Evolutionary conservation across 331 rosid species (phyloP).

Genomic region (Quercus lobata): DNA sequence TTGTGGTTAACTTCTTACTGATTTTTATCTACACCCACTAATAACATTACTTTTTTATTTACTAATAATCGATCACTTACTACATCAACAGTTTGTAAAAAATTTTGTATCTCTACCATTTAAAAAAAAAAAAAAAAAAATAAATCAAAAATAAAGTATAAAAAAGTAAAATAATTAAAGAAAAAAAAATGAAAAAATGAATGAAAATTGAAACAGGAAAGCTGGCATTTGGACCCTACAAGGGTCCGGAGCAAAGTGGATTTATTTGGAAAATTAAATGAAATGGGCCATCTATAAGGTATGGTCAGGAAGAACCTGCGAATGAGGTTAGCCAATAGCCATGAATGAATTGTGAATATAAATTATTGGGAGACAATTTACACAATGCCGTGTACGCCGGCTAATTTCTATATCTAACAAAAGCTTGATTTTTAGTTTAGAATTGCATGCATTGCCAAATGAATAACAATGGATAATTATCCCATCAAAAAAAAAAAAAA

Average conservation of each 20-base stretch:
- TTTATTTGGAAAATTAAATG: constrained; percentile 37
- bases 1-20: fast-evolving
- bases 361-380: constrained; percentile 28
- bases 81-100: fast-evolving
- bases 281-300: constrained; percentile 27
- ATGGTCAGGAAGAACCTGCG: constrained; percentile 10
- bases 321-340: constrained; percentile 10
- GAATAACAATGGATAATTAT: too few relatives aligned
- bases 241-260: constrained; percentile 19
- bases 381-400: constrained; percentile 4
- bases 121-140: fast-evolving
- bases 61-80: fast-evolving
- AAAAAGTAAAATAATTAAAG: too few relatives aligned
- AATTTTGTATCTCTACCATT: fast-evolving
- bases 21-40: fast-evolving
- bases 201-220: background rate
- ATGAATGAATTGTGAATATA: constrained; percentile 14
- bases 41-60: too few relatives aligned
- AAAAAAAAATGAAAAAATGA: too few relatives aligned
- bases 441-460: too few relatives aligned
- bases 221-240: constrained; percentile 12
- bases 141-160: too few relatives aligned
- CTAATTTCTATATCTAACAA: too few relatives aligned
- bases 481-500: too few relatives aligned
- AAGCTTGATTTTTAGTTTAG: too few relatives aligned